Base-by-base conservation (phyloP, 306 rosid genomes). In the Begonia peltatifolia region DNA sequence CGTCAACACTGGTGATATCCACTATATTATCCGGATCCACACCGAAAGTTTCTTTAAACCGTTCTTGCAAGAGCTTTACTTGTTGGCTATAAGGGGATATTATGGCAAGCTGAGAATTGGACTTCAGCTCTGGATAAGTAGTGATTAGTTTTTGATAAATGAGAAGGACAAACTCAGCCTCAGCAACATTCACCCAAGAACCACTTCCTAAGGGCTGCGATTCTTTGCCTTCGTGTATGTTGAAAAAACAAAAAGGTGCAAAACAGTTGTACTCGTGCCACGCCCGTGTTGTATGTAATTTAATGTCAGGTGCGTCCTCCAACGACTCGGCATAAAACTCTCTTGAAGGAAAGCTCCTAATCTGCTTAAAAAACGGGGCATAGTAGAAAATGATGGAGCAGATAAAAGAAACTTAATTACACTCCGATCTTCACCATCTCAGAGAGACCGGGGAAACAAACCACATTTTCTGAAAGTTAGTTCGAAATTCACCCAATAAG, bases 1-100 rank as follows among this genome's bases (percentile, higher is more conserved):
- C 97, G 61, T 89, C 97, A 23, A 89, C 83, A 18, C 93, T 89
- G 43, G 87, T 80, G 50, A 85, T 80, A 66, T 84, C 97, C 67
- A 84, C 90, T 62, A 82, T 55, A 72, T 75, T 66, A 75, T 83
- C 87, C 38, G 97, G 48, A 47, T 90, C 76, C 56, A 78, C 66
- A 50, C 95, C 95, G 25, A 85, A 82, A 47, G 67, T 74, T 68
- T 60, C 77, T 67, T 74, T 75, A 56, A 89, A 89, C 46, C 84
- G 84, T 62, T 68, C 88, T 76, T 76, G 73, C 55, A 84, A 74
- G 68, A 82, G 95, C 53, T 69, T 76, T 54, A 82, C 97, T 82
- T 89, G 97, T 67, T 79, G 94, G 38, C 65, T 55, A 59, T 89
- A 89, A 41, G 97, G 93, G 20, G 95, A 78, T 70, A 89, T 84